These are phyloP conservation scores for Catunica adiposa DNA, from an alignment of 2,329 filamentous ascomycete genomes.

Conservation along the genomic window DNA sequence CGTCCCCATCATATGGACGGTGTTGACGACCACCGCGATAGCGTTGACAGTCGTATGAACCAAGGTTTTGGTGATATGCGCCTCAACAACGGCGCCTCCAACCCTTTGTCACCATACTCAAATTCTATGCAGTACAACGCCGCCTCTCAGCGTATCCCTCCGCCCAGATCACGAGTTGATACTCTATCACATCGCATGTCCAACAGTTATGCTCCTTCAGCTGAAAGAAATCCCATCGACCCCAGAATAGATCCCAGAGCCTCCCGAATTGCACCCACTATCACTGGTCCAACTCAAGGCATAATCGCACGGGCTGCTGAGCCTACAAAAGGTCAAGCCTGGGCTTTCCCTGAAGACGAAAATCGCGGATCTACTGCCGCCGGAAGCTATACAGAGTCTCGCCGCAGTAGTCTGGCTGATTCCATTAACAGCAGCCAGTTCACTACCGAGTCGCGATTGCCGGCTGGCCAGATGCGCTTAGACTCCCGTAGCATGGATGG, in stretches of 20 bases:
- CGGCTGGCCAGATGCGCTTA: slow-evolving; percentile 53
- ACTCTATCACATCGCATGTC: slow-evolving; percentile 42
- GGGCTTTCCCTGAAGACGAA: slow-evolving; percentile 65
- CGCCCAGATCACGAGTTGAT: slow-evolving; percentile 29
- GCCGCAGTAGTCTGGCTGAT: slow-evolving; percentile 60
- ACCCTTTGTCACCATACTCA: slow-evolving; percentile 47
- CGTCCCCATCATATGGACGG: slow-evolving; percentile 14
- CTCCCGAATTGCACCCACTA: slow-evolving; percentile 54
- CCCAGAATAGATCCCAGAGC: slow-evolving; percentile 26
- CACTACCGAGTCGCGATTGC: slow-evolving; percentile 56
- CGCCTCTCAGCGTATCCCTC: slow-evolving; percentile 52
- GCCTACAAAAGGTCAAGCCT: slow-evolving; percentile 67
- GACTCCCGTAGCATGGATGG: slow-evolving; percentile 36
- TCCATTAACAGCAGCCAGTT: slow-evolving; percentile 68
- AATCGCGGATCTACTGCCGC: slow-evolving; percentile 25
- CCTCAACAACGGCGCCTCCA: slow-evolving; percentile 31
- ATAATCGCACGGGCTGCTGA: slow-evolving; percentile 54
- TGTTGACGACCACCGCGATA: slow-evolving; percentile 43
- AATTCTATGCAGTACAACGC: slow-evolving; percentile 56
- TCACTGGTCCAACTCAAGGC: slow-evolving; percentile 51
- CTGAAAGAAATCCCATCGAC: slow-evolving; percentile 39
- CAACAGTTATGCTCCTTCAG: slow-evolving; percentile 46
- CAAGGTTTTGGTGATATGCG: slow-evolving; percentile 53
- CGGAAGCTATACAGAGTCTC: slow-evolving; percentile 31
- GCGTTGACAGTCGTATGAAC: slow-evolving; percentile 57